Evolutionary conservation across 1,139 yeast genomes (phyloP), one percentile per base, ranked within the genome.

Genomic region (Magnusiomyces tetraspermus): DNA sequence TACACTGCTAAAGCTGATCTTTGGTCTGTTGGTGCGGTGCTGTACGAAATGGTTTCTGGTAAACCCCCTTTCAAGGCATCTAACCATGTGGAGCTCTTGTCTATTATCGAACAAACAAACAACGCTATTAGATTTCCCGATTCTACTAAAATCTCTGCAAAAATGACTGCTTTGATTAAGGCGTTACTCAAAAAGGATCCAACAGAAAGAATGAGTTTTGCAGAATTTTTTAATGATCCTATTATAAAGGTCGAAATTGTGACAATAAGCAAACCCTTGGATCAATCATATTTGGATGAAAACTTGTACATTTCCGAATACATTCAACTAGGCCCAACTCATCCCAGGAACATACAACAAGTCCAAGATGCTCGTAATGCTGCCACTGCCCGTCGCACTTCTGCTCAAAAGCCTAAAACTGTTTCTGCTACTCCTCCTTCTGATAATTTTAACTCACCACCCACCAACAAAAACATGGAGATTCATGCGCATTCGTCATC

Each of bases 11-110:
- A 89, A 66, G 97, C 97, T 0, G 98, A 92, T 67, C 72, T 92
- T 58, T 92, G 98, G 98, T 88, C 97, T 1, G 96, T 92, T 3
- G 98, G 98, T 2, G 95, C 97, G 0, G 97, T 92, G 0, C 71
- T 89, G 17, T 92, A 84, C 67, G 98, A 92, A 68, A 89, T 92
- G 96, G 78, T 88, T 15, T 90, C 86, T 31, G 97, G 98, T 8
- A 84, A 79, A 65, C 97, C 98, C 1, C 98, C 98, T 0, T 92
- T 90, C 67, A 81, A 85, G 58, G 98, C 98, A 2, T 81, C 85
- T 3, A 92, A 90, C 65, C 97, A 90, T 65, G 82, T 92, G 58
- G 97, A 92, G 64, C 75, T 92, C 54, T 77, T 87, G 63, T 83
- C 85, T 66, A 85, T 82, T 63, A 92, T 92, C 58, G 95, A 90